These are phyloP conservation scores for Volvox africanus DNA, from an alignment of 139 green algal species.

Conservation along the genomic window DNA sequence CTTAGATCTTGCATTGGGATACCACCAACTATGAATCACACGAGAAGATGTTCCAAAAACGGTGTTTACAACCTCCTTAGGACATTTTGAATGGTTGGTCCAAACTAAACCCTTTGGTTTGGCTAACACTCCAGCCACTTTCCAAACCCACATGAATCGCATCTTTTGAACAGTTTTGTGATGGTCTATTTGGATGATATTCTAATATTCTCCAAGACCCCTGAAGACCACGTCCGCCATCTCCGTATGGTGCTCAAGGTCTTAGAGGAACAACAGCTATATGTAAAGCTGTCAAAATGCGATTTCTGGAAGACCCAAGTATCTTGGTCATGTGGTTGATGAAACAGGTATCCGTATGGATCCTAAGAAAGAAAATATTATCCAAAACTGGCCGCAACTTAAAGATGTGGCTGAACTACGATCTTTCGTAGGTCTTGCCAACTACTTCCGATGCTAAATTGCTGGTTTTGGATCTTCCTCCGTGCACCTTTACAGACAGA, in stretches of 20 bases:
- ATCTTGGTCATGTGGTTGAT: constrained; percentile 21
- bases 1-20: no score
- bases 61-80: constrained; percentile 48
- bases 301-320: constrained; percentile 48
- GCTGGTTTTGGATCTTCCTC: not conserved
- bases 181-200: no score
- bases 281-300: constrained; percentile 67
- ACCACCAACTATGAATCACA: no score
- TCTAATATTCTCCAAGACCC: constrained; percentile 57
- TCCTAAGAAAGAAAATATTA: constrained; percentile 10
- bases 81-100: constrained; percentile 60
- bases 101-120: constrained; percentile 51
- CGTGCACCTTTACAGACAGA: not conserved
- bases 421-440: no score
- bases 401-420: no score
- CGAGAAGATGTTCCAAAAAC: no score
- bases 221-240: constrained; percentile 62
- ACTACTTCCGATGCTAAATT: not conserved
- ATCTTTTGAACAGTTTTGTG: constrained; percentile 66
- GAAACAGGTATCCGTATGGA: constrained; percentile 15
- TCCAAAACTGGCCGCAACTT: not conserved
- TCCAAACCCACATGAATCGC: constrained; percentile 55
- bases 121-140: constrained; percentile 43
- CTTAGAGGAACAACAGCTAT: constrained; percentile 61
- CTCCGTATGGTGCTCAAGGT: constrained; percentile 53